Percentiles rank a stretch among this genome's conserved stretches.
Conservation (phyloP, 192 early-diverging fungal genomes). For the Backusella morwellensis region DNA sequence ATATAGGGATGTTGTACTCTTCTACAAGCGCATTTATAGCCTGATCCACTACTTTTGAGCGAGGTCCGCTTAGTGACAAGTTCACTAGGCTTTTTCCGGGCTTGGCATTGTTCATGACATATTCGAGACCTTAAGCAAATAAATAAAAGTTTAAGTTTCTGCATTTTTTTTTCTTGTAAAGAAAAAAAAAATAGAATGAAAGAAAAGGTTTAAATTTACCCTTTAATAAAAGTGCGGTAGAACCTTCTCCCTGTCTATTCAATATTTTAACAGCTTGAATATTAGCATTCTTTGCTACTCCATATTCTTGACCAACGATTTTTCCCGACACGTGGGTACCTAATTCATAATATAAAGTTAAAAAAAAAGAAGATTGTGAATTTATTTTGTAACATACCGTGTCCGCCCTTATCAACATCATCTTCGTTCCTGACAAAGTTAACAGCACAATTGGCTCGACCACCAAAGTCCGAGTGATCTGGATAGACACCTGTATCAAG, state of each 20-base stretch:
- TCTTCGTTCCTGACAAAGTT: constrained; percentile 38
- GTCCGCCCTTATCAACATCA: constrained; percentile 40
- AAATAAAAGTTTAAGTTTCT: constrained; percentile 10
- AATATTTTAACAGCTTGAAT: constrained; percentile 62
- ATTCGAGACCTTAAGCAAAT: constrained; percentile 9
- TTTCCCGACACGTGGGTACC: constrained; percentile 32
- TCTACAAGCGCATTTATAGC: constrained; percentile 31
- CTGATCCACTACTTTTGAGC: constrained; percentile 42
- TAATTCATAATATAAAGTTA: background rate
- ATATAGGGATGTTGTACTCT: constrained; percentile 43
- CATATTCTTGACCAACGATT: constrained; percentile 44
- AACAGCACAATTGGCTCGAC: constrained; percentile 38
- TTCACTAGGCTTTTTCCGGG: constrained; percentile 52
- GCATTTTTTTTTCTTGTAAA: background rate
- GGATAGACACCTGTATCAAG: constrained; percentile 60
- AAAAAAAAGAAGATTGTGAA: background rate
- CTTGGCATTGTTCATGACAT: constrained; percentile 21
- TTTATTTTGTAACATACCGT: constrained; percentile 30
- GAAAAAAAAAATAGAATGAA: background rate
- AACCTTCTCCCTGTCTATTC: constrained; percentile 48
- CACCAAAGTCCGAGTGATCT: constrained; percentile 48
- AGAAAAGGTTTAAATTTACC: constrained; percentile 30
- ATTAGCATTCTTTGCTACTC: constrained; percentile 63
- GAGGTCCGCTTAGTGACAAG: constrained; percentile 58
- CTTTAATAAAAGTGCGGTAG: constrained; percentile 47